Percentiles rank a stretch among this genome's conserved stretches.
Conservation (phyloP, 1,139 yeast genomes). For the Yamadazyma diospyri region DNA sequence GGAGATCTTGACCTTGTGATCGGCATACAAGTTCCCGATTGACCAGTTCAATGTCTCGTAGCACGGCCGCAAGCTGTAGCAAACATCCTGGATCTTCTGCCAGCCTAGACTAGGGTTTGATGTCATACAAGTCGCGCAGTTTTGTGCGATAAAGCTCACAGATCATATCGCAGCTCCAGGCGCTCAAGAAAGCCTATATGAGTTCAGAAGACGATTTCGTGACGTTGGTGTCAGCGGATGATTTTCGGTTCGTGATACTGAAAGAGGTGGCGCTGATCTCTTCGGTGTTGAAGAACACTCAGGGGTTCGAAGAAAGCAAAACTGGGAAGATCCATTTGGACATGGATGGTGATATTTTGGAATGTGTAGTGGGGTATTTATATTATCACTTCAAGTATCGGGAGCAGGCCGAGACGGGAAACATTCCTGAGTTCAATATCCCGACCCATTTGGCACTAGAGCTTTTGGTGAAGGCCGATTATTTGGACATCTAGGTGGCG, state of each 20-base stretch:
- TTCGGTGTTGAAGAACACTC: conserved; percentile 71
- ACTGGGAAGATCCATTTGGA: conserved; percentile 52
- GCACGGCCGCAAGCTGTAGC: conserved; percentile 49
- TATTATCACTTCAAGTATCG: conserved; percentile 72
- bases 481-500: conserved; percentile 52
- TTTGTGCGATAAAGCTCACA: conserved; percentile 1
- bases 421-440: conserved; percentile 79
- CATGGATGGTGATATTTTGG: conserved; percentile 70
- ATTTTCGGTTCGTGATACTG: conserved; percentile 58
- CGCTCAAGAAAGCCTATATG: not conserved
- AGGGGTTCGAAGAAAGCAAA: conserved; percentile 55
- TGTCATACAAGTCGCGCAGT: no score
- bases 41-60: conserved; percentile 39
- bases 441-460: conserved; percentile 95
- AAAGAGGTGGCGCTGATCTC: conserved; percentile 82
- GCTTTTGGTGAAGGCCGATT: conserved; percentile 87
- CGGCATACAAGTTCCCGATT: conserved; percentile 27
- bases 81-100: conserved; percentile 63
- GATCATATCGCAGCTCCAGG: no score
- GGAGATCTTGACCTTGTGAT: conserved; percentile 27
- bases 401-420: conserved; percentile 52
- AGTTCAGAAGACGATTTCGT: conserved; percentile 26
- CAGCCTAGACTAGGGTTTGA: conserved; percentile 50
- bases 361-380: conserved; percentile 81
- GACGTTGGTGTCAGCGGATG: conserved; percentile 74